Base-by-base conservation (phyloP, 2,329 filamentous ascomycete genomes). In the Penicillium sp. region DNA sequence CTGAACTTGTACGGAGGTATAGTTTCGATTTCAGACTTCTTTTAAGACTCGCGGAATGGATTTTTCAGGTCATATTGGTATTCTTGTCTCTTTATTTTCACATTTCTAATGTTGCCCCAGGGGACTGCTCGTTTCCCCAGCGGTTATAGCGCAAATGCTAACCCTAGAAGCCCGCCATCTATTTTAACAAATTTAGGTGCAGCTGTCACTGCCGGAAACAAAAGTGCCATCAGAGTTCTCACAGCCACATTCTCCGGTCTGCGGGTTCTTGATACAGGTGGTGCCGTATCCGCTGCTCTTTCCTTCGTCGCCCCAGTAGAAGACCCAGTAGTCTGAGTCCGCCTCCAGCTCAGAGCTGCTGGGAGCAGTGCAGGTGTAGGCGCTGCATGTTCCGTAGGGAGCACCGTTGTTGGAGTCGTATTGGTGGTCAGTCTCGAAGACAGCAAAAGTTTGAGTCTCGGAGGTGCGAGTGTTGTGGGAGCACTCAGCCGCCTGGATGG, bases 381-480 rank as follows among this genome's bases (percentile, higher is more conserved):
- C 75, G 24, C 57, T 66, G 64, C 76, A 81, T 4, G 77, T 81
- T 1, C 78, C 79, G 61, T 81, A 81, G 2, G 78, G 78, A 2
- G 71, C 73, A 22, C 79, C 79, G 54, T 79, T 51, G 55, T 62
- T 62, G 21, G 55, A 58, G 58, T 80, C 75, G 61, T 79, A 79
- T 52, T 77, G 63, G 64, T 79, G 77, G 64, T 81, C 76, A 6
- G 70, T 73, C 21, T 60, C 58, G 61, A 75, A 75, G 50, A 74
- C 68, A 18, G 72, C 72, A 49, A 74, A 75, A 36, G 72, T 74
- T 57, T 75, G 70, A 4, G 65, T 67, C 14, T 38, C 53, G 0
- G 67, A 70, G 9, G 65, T 66, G 14, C 72, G 68, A 6, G 72
- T 75, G 64, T 74, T 75, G 67, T 75, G 65, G 21, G 69, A 65